Conservation (phyloP, 2,329 filamentous ascomycete species). For the Fusarium incarnatum region DNA sequence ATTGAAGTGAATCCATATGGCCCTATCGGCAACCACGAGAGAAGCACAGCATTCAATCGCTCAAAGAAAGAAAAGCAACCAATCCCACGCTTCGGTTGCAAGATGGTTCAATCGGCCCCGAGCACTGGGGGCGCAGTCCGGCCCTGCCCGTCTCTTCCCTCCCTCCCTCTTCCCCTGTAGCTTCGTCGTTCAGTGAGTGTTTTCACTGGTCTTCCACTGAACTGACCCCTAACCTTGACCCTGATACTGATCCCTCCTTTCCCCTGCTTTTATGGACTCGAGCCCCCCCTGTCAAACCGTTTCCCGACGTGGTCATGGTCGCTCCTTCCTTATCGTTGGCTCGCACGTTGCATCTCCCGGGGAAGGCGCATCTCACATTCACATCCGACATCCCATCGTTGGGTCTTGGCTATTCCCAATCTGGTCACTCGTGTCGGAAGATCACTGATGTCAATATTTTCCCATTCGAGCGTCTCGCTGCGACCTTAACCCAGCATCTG, state of each 20-base stretch:
- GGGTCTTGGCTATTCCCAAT: slow-evolving; percentile 31
- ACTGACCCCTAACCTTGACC: not conserved
- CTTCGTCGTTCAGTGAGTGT: not conserved
- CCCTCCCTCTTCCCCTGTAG: not conserved
- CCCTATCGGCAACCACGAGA: not conserved
- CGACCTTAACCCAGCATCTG: not conserved
- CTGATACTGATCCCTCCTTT: slow-evolving; percentile 18
- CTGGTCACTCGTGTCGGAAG: slow-evolving; percentile 44
- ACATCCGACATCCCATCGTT: not conserved
- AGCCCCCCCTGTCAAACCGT: slow-evolving; percentile 16
- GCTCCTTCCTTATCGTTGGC: slow-evolving; percentile 32
- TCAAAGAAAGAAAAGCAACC: slow-evolving; percentile 12
- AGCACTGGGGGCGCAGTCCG: slow-evolving; percentile 43
- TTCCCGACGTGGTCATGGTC: slow-evolving; percentile 28
- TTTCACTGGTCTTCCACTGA: not conserved
- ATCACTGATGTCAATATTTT: slow-evolving; percentile 45
- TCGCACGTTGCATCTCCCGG: slow-evolving; percentile 33
- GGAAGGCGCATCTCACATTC: slow-evolving; percentile 30
- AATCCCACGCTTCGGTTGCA: slow-evolving; percentile 40
- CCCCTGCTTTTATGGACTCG: slow-evolving; percentile 7
- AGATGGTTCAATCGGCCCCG: slow-evolving; percentile 42
- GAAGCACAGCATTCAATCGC: not conserved
- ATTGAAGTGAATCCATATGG: not conserved
- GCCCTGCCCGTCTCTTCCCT: slow-evolving; percentile 39
- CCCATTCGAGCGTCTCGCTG: slow-evolving; percentile 7